Evolutionary conservation across 192 early-diverging fungal species (phyloP), one percentile per base, ranked within the genome.

Genomic region (Paraglomus brasilianum): DNA sequence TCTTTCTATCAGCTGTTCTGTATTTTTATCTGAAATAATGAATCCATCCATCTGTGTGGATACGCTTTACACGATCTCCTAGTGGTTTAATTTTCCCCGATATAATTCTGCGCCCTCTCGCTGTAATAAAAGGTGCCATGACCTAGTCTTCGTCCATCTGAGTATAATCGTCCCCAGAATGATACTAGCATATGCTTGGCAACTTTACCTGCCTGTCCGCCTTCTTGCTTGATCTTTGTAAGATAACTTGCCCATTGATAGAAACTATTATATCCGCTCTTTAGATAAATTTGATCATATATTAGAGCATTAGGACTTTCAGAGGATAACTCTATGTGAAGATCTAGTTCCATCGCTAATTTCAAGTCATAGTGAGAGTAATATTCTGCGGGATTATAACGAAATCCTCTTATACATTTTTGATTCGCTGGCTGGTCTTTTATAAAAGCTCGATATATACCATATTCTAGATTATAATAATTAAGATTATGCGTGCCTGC

Each of bases 41-140:
- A 57, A 57, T n/a, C n/a, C n/a, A n/a, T n/a, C 61, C 61, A 47
- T 63, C 45, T 47, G 61, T 63, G 38, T 63, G 19, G 6, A 63
- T 63, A 30, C 43, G 44, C 40, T 63, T 63, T 47, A 63, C 22
- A 2, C 38, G 61, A 47, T 63, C 17, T 30, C 21, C 7, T 63
- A 63, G 0, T 36, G 61, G 45, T 45, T 6, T 63, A 4, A 63
- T 17, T 0, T 46, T 36, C 47, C 47, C 44, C 30, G 44, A 19
- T 43, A 47, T 63, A 36, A 10, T 63, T 63, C 47, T 63, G 0
- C 24, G 44, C 30, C 14, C 40, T 4, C 13, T n/a, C 9, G 22
- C 61, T 63, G 47, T 46, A 0, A 47, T 17, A 21, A 63, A 47
- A 10, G 44, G 61, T 47, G 43, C 47, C 10, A 63, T 57, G 30